Percentiles rank a stretch among this genome's conserved stretches.
phyloP scores from a whole-genome alignment of 805 yeast species.

The Starmera caribaea region DNA sequence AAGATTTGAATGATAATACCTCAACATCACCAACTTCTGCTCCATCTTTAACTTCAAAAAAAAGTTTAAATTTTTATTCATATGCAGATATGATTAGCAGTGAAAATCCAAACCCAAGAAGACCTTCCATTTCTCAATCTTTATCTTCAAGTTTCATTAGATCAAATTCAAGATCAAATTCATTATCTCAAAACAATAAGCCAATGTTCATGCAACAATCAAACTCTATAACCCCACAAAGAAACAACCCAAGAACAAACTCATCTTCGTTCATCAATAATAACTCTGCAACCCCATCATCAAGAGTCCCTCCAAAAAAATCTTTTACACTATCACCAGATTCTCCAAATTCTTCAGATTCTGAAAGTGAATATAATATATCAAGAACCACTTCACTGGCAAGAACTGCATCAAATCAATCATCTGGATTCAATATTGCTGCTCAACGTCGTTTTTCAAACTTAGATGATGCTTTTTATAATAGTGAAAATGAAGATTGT shows the following conservation, averaged over 20 bases:
- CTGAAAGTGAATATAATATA: conserved; percentile 14
- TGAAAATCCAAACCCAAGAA: conserved; percentile 49
- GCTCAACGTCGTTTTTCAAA: conserved; percentile 3
- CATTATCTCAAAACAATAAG: conserved; percentile 1
- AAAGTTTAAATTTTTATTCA: conserved; percentile 45
- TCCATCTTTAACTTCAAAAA: conserved; percentile 8
- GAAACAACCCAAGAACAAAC: conserved; percentile 8
- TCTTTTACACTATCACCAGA: conserved; percentile 11
- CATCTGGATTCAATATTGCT: conserved; percentile 7
- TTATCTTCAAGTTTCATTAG: conserved; percentile 23
- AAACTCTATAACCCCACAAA: conserved; percentile 14
- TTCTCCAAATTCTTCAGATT: conserved; percentile 19
- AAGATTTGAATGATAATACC: conserved; percentile 10
- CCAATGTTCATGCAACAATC: too few species aligned
- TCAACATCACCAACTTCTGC: not conserved
- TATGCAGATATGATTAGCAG: conserved; percentile 72
- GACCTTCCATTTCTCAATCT: conserved; percentile 46
- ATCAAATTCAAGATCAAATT: conserved; percentile 12
- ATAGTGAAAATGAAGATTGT: conserved; percentile 9
- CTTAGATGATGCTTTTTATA: conserved; percentile 7
- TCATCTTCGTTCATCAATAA: conserved; percentile 20
- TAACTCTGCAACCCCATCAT: conserved; percentile 8
- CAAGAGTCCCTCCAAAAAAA: conserved; percentile 7
- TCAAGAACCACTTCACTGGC: conserved; percentile 4
- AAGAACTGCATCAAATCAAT: conserved; percentile 8